These are phyloP conservation scores for Cystobasidium slooffiae DNA, from an alignment of 1,284 basidiomycete species.

Conservation along the genomic window DNA sequence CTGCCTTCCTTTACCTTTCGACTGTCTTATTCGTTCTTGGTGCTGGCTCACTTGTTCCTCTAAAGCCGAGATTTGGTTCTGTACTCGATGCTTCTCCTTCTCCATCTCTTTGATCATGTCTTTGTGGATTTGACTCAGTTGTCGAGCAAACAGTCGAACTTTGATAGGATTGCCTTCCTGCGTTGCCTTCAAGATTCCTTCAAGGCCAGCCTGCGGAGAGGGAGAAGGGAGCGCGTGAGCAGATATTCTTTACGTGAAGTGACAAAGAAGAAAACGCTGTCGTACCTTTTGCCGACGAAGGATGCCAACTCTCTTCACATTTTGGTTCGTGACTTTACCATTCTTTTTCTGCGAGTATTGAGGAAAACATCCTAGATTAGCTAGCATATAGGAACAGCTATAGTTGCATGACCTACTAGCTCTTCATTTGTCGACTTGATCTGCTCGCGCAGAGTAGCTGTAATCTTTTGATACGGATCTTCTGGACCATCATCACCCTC, in stretches of 20 bases:
- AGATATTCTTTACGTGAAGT: neutral
- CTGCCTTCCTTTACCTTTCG: constrained; percentile 26
- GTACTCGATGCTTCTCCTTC: constrained; percentile 29
- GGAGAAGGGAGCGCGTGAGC: neutral
- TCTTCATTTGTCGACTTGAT: constrained; percentile 34
- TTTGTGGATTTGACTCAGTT: constrained; percentile 31
- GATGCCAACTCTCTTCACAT: constrained; percentile 24
- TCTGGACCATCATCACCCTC: constrained; percentile 1
- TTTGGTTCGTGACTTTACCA: constrained; percentile 25
- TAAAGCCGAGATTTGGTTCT: constrained; percentile 29
- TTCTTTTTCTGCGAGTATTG: constrained; percentile 22
- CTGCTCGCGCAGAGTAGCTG: constrained; percentile 22
- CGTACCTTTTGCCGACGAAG: constrained; percentile 27
- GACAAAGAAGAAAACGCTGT: neutral
- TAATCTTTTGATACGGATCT: constrained; percentile 35
- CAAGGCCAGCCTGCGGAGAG: constrained; percentile 15
- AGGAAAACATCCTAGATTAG: neutral
- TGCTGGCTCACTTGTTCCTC: constrained; percentile 31
- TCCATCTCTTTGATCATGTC: constrained; percentile 39
- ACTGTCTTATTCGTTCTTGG: constrained; percentile 26
- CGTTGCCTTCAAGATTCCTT: constrained; percentile 24
- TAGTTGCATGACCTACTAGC: constrained; percentile 1
- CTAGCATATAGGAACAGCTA: neutral
- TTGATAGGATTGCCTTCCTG: constrained; percentile 33
- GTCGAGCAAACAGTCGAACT: constrained; percentile 29